Conservation (phyloP, 129 eudicot genomes). For the Dittrichia graveolens region DNA sequence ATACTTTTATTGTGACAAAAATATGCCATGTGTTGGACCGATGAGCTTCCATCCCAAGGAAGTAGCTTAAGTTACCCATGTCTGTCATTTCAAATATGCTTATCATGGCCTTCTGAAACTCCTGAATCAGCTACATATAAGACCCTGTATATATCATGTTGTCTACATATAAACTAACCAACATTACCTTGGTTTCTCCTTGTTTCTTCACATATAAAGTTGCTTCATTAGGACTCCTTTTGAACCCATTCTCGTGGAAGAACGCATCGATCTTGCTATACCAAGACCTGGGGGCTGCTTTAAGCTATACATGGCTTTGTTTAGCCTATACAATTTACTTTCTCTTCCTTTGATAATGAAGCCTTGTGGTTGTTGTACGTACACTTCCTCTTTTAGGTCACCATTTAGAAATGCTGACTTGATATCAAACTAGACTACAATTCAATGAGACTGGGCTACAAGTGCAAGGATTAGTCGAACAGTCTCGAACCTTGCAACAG, state of each 20-base stretch:
- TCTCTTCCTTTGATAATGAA: neutral
- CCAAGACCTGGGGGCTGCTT: neutral
- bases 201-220: too few relatives aligned
- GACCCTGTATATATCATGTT: too few relatives aligned
- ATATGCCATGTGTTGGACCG: neutral
- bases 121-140: neutral
- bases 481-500: neutral
- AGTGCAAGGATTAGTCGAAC: neutral
- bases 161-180: too few relatives aligned
- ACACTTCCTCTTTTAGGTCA: neutral
- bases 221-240: neutral
- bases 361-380: neutral
- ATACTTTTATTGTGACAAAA: neutral
- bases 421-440: neutral
- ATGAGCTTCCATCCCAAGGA: neutral
- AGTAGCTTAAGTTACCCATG: too few relatives aligned
- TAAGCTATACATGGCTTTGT: neutral
- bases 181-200: too few relatives aligned
- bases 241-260: neutral
- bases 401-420: too few relatives aligned
- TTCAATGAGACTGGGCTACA: neutral
- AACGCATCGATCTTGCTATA: neutral
- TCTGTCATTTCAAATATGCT: neutral
- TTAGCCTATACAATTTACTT: too few relatives aligned
- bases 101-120: neutral